Evolutionary conservation across 2,329 filamentous ascomycete species (phyloP).

Genomic region (Fusarium musae): DNA sequence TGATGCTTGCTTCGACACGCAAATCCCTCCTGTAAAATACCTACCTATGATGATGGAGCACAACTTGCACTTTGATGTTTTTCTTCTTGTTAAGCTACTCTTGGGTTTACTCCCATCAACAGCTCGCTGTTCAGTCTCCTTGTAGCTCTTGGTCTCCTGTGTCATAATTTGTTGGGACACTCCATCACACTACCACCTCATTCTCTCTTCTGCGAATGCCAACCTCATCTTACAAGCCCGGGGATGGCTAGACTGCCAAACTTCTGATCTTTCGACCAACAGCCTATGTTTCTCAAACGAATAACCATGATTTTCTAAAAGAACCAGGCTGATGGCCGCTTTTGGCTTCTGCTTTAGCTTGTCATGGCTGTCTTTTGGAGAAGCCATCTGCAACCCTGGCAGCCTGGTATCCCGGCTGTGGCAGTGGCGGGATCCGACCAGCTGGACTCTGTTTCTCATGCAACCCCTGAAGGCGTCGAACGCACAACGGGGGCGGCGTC

Average conservation of each 20-base stretch:
- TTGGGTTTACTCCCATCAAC: neutral
- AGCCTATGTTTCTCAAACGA: constrained; percentile 7
- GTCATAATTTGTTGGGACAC: constrained; percentile 9
- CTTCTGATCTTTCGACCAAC: neutral
- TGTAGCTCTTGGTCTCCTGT: constrained; percentile 18
- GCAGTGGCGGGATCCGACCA: constrained; percentile 41
- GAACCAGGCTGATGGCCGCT: constrained; percentile 28
- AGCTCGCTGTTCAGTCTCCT: constrained; percentile 2
- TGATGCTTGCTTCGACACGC: constrained; percentile 34
- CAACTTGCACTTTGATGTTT: constrained; percentile 12
- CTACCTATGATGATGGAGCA: neutral
- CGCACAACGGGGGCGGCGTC: constrained; percentile 41
- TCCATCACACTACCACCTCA: constrained; percentile 15
- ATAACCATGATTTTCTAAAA: constrained; percentile 10
- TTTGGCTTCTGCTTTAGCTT: constrained; percentile 25
- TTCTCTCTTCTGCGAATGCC: constrained; percentile 4
- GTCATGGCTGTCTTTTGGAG: constrained; percentile 25
- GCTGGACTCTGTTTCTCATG: constrained; percentile 41
- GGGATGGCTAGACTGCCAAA: constrained; percentile 34
- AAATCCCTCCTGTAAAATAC: constrained; percentile 37
- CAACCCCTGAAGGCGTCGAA: constrained; percentile 39
- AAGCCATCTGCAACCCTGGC: constrained; percentile 33
- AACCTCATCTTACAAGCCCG: constrained; percentile 16
- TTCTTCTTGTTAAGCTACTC: neutral
- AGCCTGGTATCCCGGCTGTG: constrained; percentile 32